phyloP scores from a whole-genome alignment of 495 filamentous ascomycete species.

The Jackrogersella multiformis region DNA sequence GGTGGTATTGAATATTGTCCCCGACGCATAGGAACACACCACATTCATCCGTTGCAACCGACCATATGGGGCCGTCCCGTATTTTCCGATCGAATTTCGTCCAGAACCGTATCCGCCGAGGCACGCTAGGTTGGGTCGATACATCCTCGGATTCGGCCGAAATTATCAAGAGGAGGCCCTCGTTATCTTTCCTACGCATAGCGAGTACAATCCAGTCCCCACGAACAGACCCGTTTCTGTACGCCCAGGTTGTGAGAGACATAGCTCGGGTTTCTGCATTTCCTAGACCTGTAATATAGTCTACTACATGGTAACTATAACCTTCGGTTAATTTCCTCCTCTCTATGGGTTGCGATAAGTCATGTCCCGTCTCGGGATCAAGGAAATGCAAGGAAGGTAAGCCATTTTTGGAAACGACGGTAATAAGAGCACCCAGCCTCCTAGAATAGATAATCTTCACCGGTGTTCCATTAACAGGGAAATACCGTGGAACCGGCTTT shows the following conservation, averaged over 20 bases:
- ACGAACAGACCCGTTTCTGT: constrained; percentile 45
- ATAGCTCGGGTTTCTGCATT: constrained; percentile 51
- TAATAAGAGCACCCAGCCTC: constrained; percentile 60
- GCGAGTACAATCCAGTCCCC: constrained; percentile 57
- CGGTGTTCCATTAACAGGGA: constrained; percentile 60
- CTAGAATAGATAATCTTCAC: constrained; percentile 63
- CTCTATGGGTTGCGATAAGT: constrained; percentile 53
- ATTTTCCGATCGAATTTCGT: constrained; percentile 53
- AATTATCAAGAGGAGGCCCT: constrained; percentile 58
- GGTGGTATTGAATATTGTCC: constrained; percentile 54
- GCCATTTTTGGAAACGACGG: constrained; percentile 54
- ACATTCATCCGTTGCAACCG: constrained; percentile 52
- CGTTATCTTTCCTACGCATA: constrained; percentile 45
- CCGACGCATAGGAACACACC: constrained; percentile 59
- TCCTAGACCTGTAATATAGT: constrained; percentile 55
- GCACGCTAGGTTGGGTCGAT: constrained; percentile 3
- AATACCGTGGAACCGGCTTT: constrained; percentile 61
- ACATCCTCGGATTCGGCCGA: constrained; percentile 46
- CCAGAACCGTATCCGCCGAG: constrained; percentile 54
- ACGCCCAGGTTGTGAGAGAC: constrained; percentile 58
- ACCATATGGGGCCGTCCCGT: constrained; percentile 51
- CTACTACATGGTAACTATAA: constrained; percentile 30
- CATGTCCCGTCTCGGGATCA: constrained; percentile 57
- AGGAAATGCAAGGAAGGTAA: constrained; percentile 56
- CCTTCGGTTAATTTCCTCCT: constrained; percentile 36